Percentiles rank a stretch among this genome's conserved stretches.
These are phyloP conservation scores for Mortierella sp. DNA, from an alignment of 371 early-diverging fungal species.

Conservation along the genomic window DNA sequence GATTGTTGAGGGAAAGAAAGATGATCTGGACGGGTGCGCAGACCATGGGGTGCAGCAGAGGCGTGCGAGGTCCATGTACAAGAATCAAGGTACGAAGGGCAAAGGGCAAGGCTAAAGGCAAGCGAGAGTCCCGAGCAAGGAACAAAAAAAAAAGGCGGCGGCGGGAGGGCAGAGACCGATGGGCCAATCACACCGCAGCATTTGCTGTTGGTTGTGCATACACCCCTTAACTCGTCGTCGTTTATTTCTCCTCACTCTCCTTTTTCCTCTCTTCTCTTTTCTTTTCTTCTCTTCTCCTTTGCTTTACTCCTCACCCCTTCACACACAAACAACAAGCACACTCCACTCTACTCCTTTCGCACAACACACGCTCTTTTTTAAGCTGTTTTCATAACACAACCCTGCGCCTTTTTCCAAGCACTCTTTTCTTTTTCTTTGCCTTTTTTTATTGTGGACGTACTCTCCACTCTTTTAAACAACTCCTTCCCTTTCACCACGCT, in stretches of 20 bases:
- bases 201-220: neutral
- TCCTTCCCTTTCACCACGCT: neutral
- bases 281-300: conserved; percentile 12
- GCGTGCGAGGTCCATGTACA: neutral
- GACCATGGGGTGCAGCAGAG: neutral
- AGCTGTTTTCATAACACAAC: neutral
- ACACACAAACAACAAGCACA: neutral
- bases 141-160: conserved; percentile 7
- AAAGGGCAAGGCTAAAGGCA: neutral
- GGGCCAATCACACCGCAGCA: neutral
- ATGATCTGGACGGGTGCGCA: neutral
- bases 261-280: neutral
- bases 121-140: neutral
- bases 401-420: neutral
- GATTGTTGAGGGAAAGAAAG: neutral
- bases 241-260: neutral
- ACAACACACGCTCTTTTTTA: neutral
- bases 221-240: neutral
- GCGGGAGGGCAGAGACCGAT: conserved; percentile 12
- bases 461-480: conserved; percentile 23
- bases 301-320: conserved; percentile 12
- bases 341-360: neutral
- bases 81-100: neutral
- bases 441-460: conserved; percentile 41
- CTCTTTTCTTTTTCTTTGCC: conserved; percentile 7